These are phyloP conservation scores for Exophiala oligosperma DNA, from an alignment of 2,329 filamentous ascomycete species.

Conservation along the genomic window DNA sequence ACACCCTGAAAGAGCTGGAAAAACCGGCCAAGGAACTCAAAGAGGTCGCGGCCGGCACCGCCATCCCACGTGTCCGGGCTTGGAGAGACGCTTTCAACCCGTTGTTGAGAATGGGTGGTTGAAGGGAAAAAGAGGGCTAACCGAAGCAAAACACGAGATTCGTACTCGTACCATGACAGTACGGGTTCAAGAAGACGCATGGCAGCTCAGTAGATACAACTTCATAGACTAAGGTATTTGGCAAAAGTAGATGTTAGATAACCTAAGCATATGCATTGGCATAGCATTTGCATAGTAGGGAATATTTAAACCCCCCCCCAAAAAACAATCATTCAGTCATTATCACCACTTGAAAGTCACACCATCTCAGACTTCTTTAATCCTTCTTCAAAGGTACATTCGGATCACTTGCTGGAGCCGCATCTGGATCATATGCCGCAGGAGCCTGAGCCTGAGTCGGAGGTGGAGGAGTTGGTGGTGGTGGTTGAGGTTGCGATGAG, in stretches of 20 bases:
- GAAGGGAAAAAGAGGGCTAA: background rate
- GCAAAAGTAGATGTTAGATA: too few relatives aligned
- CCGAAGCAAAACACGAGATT: too few relatives aligned
- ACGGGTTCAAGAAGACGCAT: too few relatives aligned
- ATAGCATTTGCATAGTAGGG: too few relatives aligned
- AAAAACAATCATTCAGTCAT: too few relatives aligned
- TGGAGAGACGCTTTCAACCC: constrained; percentile 24
- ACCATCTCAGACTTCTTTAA: background rate
- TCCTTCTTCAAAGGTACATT: constrained; percentile 18
- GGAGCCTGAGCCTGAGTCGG: background rate
- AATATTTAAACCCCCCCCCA: too few relatives aligned
- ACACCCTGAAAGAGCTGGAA: constrained; percentile 26
- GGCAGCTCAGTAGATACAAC: too few relatives aligned
- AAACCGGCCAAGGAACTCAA: constrained; percentile 32
- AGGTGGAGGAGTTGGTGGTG: background rate
- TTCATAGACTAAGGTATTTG: too few relatives aligned
- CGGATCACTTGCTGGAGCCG: constrained; percentile 15
- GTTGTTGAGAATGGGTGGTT: constrained; percentile 4
- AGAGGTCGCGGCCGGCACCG: constrained; percentile 35
- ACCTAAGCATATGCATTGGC: too few relatives aligned
- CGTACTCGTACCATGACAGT: too few relatives aligned
- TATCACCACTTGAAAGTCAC: too few relatives aligned
- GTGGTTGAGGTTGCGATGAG: background rate
- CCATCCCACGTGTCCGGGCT: constrained; percentile 20
- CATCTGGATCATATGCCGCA: constrained; percentile 9